A percentile compares a stretch with the other conserved stretches of the same genome.
phyloP scores from a whole-genome alignment of 2,329 filamentous ascomycete genomes.

The Colletotrichum falcatum region DNA sequence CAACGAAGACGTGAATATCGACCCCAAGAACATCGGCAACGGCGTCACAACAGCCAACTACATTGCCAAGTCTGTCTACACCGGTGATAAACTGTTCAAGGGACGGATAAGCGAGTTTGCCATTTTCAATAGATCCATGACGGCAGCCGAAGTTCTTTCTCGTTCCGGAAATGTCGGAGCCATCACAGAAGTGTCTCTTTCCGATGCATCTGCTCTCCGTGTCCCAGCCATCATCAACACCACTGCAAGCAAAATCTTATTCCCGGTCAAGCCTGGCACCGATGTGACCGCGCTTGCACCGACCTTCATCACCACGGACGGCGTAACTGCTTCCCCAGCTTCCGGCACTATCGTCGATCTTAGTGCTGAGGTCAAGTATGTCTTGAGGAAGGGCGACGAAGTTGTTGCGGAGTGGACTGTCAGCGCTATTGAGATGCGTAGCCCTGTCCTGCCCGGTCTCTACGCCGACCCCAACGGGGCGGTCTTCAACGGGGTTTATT shows the following conservation, averaged over 20 bases:
- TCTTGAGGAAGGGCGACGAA: slow-evolving; percentile 29
- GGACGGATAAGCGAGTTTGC: slow-evolving; percentile 44
- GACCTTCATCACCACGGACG: slow-evolving; percentile 41
- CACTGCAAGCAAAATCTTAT: slow-evolving; percentile 37
- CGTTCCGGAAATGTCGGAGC: slow-evolving; percentile 35
- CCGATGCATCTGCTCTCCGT: slow-evolving; percentile 39
- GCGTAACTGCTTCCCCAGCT: slow-evolving; percentile 40
- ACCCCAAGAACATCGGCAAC: slow-evolving; percentile 41
- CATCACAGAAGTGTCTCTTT: slow-evolving; percentile 36
- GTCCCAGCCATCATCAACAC: slow-evolving; percentile 41
- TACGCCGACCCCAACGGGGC: slow-evolving; percentile 62
- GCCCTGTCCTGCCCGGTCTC: slow-evolving; percentile 53
- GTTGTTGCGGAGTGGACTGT: slow-evolving; percentile 37
- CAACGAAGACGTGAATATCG: slow-evolving; percentile 31
- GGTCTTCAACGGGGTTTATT: slow-evolving; percentile 57
- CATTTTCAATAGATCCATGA: slow-evolving; percentile 44
- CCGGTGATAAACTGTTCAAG: slow-evolving; percentile 42
- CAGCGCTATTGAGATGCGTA: slow-evolving; percentile 44
- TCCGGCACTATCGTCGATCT: slow-evolving; percentile 42
- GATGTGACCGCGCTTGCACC: slow-evolving; percentile 42
- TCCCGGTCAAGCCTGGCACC: slow-evolving; percentile 42
- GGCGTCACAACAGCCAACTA: slow-evolving; percentile 44
- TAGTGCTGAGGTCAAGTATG: slow-evolving; percentile 39
- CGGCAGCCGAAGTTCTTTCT: slow-evolving; percentile 38
- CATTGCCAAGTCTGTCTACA: slow-evolving; percentile 44